Base-by-base conservation (phyloP, 805 yeast genomes). In the Lipomyces anomalus region DNA sequence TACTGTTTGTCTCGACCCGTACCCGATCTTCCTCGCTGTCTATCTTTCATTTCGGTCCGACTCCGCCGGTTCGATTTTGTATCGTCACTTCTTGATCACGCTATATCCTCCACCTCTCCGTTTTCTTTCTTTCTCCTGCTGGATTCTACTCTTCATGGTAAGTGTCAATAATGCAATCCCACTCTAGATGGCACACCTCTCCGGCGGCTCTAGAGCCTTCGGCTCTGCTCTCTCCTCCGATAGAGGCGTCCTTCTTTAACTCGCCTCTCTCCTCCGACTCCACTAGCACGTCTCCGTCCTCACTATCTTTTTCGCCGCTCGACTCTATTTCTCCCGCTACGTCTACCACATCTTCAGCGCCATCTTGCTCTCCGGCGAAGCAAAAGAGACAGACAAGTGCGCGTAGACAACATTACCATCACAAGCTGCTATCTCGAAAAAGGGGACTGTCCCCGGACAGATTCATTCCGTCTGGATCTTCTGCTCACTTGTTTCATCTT, bases 381-480 rank as follows among this genome's bases (percentile, higher is more conserved):
- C 13, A 9, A 13, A 26, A 26, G 30, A 9, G 30, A 9, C 13
- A 9, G 30, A 9, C 30, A 9, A 9, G 30, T 13, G 11, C 9
- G 11, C 13, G 13, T 13, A 9, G 30, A 9, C 30, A 13, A 13
- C 30, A 26, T 9, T 26, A 26, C 30, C n/a, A n/a, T n/a, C 30
- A 26, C 30, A 26, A 26, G 30, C 9, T 26, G 11, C 30, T 26
- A 13, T 26, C 30, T 9, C 30, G 30, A 9, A 26, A 26, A 13
- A 9, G 30, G 30, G 30, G 11, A 26, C 9, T 40, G 9, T 50
- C 55, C 7, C 55, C 55, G 4, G 55, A 50, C 35, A 22, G 55
- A 32, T 50, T 50, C 26, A 50, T 50, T 18, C 53, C 55, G 3
- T 48, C 53, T 7, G 44, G 48, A 13, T 50, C 53, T 4, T 44